Percentiles rank a stretch among this genome's conserved stretches.
Conservation (phyloP, 306 rosid genomes). For the cucumber (Cucumis sativus) region DNA sequence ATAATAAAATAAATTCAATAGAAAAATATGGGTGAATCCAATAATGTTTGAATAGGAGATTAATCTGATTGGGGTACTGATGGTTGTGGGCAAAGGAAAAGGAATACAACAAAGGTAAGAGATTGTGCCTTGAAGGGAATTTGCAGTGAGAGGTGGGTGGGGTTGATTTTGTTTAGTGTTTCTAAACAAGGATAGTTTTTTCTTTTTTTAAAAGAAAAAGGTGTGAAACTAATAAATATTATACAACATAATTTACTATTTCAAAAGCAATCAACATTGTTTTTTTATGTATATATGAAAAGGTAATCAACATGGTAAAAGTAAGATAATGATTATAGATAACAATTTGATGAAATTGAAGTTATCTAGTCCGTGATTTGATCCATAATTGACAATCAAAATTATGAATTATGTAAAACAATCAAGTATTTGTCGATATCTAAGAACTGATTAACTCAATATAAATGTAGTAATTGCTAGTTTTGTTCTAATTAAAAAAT, state of each 20-base stretch:
- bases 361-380: background rate
- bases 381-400: background rate
- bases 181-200: background rate
- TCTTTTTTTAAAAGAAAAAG: background rate
- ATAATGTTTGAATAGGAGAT: background rate
- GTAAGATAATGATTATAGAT: background rate
- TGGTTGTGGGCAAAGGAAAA: background rate
- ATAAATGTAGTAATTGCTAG: background rate
- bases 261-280: background rate
- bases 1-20: background rate
- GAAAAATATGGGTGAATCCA: background rate
- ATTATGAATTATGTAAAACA: background rate
- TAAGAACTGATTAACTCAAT: background rate
- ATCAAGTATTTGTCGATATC: background rate
- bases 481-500: background rate
- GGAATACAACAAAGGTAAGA: background rate
- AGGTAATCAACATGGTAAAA: background rate
- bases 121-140: background rate
- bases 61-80: background rate
- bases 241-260: background rate
- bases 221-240: background rate
- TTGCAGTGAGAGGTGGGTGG: too few relatives aligned
- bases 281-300: background rate
- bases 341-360: background rate
- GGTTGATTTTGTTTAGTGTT: background rate